Evolutionary conservation across 495 filamentous ascomycete species (phyloP), one percentile per base, ranked within the genome.

Genomic region (Alectoria sarmentosa): DNA sequence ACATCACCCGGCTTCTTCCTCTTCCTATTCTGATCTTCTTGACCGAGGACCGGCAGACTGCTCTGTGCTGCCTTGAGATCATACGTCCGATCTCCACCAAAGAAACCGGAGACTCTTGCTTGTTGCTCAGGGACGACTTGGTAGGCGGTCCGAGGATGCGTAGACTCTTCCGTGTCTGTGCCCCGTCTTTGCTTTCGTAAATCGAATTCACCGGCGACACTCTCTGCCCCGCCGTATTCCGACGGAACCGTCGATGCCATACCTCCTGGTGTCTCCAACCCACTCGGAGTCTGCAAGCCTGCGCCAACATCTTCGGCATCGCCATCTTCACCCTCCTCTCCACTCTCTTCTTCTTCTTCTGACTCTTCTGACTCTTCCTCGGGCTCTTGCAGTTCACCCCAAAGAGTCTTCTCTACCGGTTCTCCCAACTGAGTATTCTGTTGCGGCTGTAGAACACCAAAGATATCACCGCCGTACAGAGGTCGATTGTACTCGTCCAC

Each of bases 1-100:
- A 98, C 84, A 76, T 98, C 94, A 21, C 92, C 94, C 0, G 89
- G 92, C 82, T 96, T 92, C 80, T 94, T 97, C 62, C 95, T 81
- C 82, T 98, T 92, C 63, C 87, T 81, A 39, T 75, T 85, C 48
- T 89, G 85, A 63, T 96, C 91, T 11, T 93, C 90, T 64, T 85
- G 84, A 15, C 92, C 94, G 4, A 98, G 82, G 14, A 94, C 83
- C 26, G 88, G 87, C 30, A 88, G 73, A 66, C 82, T 79, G 23
- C 74, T 73, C 23, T 80, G 73, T 60, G 80, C 69, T 48, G 75
- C 70, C 58, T 82, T 82, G 56, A 98, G 82, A 76, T 98, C 91
- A 75, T 98, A 98, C 19, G 87, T 88, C 69, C 89, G 87, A 69
- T 98, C 94, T 64, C 91, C 90, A 46, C 94, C 94, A 72, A 98